These are phyloP conservation scores for Phytophthora sp. DNA, from an alignment of 352 stramenopile species.

Conservation along the genomic window DNA sequence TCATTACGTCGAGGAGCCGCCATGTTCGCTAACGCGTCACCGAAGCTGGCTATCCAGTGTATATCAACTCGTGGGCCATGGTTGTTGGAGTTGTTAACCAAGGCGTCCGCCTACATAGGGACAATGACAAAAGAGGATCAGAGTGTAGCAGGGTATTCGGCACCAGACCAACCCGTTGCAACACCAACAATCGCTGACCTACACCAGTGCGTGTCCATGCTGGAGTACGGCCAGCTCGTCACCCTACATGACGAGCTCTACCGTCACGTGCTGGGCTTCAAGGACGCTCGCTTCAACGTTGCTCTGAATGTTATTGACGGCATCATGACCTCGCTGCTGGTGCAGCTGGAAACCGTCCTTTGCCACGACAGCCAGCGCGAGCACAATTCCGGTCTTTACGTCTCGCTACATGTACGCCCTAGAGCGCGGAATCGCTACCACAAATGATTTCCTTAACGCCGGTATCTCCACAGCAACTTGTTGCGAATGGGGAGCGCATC, in stretches of 20 bases:
- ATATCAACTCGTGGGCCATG: constrained; percentile 23
- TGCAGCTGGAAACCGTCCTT: constrained; percentile 2
- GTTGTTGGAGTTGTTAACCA: constrained; percentile 23
- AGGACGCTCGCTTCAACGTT: constrained; percentile 13
- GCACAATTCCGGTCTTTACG: not conserved
- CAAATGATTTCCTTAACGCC: too few species aligned
- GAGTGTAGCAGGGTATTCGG: constrained; percentile 17
- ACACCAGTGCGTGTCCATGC: not conserved
- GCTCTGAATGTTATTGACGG: not conserved
- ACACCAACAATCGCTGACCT: constrained; percentile 12
- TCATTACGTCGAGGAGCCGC: not conserved
- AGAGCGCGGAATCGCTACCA: too few species aligned
- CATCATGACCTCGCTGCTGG: constrained; percentile 12
- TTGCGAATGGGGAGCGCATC: not conserved
- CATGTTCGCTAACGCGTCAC: constrained; percentile 18
- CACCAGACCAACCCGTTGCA: constrained; percentile 6
- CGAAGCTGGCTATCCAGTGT: constrained; percentile 29
- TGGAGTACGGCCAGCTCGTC: constrained; percentile 13
- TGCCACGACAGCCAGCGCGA: not conserved
- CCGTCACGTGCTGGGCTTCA: not conserved
- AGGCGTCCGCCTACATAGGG: constrained; percentile 34
- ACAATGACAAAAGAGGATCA: constrained; percentile 30
- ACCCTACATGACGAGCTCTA: constrained; percentile 7
- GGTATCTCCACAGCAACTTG: too few species aligned
- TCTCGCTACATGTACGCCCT: not conserved